phyloP scores from a whole-genome alignment of 2,329 filamentous ascomycete species.

The Clarireedia homoeocarpa region DNA sequence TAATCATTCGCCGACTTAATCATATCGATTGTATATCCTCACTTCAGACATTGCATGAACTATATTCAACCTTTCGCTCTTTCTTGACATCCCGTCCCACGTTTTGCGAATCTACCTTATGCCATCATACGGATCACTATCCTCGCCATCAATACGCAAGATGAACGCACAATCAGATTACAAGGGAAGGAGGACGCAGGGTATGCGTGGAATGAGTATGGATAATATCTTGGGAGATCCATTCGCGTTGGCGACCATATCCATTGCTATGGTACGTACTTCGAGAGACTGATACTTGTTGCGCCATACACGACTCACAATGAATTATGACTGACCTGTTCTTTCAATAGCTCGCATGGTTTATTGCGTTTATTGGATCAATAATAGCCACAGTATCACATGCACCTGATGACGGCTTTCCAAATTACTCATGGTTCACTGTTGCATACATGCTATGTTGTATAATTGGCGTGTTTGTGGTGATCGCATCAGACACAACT shows the following conservation, averaged over 20 bases:
- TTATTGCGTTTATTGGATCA: constrained; percentile 83
- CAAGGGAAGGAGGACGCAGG: constrained; percentile 40
- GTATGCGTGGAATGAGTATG: constrained; percentile 56
- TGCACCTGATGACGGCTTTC: constrained; percentile 48
- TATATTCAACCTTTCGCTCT: neutral
- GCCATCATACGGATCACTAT: constrained; percentile 66
- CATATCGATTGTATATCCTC: too few species aligned
- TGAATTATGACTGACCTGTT: constrained; percentile 1
- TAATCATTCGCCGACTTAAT: constrained; percentile 1
- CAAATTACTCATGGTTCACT: constrained; percentile 89
- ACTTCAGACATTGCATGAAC: too few species aligned
- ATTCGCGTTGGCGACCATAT: constrained; percentile 89
- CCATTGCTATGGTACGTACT: constrained; percentile 72
- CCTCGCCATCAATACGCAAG: constrained; percentile 70
- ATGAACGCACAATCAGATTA: constrained; percentile 65
- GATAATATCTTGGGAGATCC: constrained; percentile 94
- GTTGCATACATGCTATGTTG: constrained; percentile 78
- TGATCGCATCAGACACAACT: constrained; percentile 75
- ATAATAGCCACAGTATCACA: constrained; percentile 58
- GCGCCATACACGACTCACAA: neutral
- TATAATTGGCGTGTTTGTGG: constrained; percentile 71
- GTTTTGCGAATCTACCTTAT: constrained; percentile 34
- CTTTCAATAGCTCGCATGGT: constrained; percentile 71
- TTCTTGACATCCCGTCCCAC: neutral
- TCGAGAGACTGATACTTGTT: neutral